phyloP scores from a whole-genome alignment of 2,329 filamentous ascomycete genomes.

The Colletotrichum cordylinicola region DNA sequence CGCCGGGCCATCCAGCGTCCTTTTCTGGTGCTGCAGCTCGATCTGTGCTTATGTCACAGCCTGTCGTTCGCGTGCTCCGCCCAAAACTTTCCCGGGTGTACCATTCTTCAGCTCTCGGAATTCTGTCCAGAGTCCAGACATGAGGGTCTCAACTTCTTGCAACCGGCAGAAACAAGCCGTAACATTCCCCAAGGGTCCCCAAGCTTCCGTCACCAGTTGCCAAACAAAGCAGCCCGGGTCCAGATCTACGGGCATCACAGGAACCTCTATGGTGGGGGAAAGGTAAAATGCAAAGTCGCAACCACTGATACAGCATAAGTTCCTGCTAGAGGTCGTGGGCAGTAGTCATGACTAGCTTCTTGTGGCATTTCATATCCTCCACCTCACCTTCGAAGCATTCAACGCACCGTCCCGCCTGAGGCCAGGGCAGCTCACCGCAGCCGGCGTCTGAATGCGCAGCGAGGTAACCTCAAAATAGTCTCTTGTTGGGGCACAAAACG shows the following conservation, averaged over 20 bases:
- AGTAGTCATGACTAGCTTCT: background rate
- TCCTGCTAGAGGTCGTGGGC: background rate
- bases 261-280: background rate
- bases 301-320: background rate
- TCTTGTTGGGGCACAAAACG: background rate
- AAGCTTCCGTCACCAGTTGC: background rate
- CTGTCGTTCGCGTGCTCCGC: background rate
- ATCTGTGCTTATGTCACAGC: conserved; percentile 1
- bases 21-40: background rate
- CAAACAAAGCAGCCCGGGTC: background rate
- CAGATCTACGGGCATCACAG: background rate
- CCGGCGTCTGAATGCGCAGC: background rate
- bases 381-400: background rate
- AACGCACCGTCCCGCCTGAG: background rate
- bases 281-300: background rate
- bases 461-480: background rate
- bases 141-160: background rate
- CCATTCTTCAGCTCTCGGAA: background rate
- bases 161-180: background rate
- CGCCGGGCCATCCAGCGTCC: background rate
- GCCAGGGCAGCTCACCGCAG: background rate
- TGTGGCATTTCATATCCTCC: background rate
- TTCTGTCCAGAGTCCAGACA: background rate
- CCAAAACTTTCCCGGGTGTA: background rate
- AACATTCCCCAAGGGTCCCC: background rate